Evolutionary conservation across 1,139 yeast genomes (phyloP), one percentile per base, ranked within the genome.

Genomic region (Saccharomycopsis hybrid): DNA sequence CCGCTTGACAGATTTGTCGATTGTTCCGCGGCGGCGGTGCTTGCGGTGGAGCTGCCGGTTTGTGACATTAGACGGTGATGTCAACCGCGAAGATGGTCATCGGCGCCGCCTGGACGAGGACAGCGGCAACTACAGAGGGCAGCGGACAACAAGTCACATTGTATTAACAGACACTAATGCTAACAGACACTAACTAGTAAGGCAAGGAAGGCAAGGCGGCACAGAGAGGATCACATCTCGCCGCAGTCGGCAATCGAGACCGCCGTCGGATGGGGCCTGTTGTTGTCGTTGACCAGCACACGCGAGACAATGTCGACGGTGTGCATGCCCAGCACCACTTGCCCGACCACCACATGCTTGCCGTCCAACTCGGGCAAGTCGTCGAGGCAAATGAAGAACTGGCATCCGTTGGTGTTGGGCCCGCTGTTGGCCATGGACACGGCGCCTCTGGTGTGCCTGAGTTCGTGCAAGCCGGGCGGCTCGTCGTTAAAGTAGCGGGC

Each of bases 361-460:
- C 97, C 97, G 69, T 90, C 97, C 74, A 90, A 82, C 97, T 97
- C 90, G 62, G 96, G 86, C 70, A 86, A 77, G 65, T 87, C 79
- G 55, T 89, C 97, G 57, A 97, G 89, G 78, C 97, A 92, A 73
- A 90, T 81, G 82, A 90, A 90, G 78, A 90, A 90, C 77, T 90
- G 98, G 56, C 97, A 90, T 60, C 98, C 98, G 77, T 90, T 90
- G 81, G 97, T 90, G 90, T 90, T 88, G 72, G 96, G 96, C 69
- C 97, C 97, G 64, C 97, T 96, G 68, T 92, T 90, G 71, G 97
- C 98, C 98, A 90, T 92, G 63, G 96, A 87, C 68, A 90, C 80
- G 65, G 89, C 78, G 75, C 96, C 96, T 72, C 77, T 83, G n/a
- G n/a, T n/a, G n/a, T n/a, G n/a, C n/a, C n/a, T n/a, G n/a, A n/a